A percentile compares a stretch with the other conserved stretches of the same genome.
Conservation (phyloP, 176 grass and related monocot species). For the Oryza glaberrima region DNA sequence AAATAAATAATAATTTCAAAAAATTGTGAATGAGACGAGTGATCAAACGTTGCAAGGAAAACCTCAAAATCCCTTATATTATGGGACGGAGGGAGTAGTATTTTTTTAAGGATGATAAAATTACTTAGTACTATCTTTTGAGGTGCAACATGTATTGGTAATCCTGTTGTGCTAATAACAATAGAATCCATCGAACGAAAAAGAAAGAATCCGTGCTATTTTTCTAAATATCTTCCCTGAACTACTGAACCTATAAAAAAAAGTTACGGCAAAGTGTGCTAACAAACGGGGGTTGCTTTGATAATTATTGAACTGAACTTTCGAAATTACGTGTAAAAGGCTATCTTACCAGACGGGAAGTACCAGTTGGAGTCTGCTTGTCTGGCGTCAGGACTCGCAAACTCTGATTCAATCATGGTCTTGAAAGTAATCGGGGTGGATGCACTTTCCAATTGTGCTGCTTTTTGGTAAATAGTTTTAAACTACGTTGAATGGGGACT, state of each 20-base stretch:
- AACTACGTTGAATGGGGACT: neutral
- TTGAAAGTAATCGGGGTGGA: conserved; percentile 30
- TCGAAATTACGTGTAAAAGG: conserved; percentile 6
- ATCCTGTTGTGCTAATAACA: neutral
- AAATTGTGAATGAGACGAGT: too few species aligned
- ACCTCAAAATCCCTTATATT: too few species aligned
- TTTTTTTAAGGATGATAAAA: too few species aligned
- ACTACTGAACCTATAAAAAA: neutral
- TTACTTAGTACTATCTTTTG: too few species aligned
- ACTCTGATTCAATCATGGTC: conserved; percentile 39
- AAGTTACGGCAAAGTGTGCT: neutral
- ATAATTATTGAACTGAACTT: conserved; percentile 13
- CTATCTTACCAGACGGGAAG: neutral
- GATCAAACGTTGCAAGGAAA: too few species aligned
- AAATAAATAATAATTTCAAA: too few species aligned
- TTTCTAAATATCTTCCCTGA: neutral
- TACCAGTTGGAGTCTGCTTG: conserved; percentile 20
- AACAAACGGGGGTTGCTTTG: neutral
- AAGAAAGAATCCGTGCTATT: neutral
- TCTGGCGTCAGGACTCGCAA: neutral
- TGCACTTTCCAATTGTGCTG: conserved; percentile 18
- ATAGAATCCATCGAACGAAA: neutral
- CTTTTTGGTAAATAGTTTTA: neutral
- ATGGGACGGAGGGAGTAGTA: too few species aligned
- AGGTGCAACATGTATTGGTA: neutral